Evolutionary conservation across 306 rosid species (phyloP).

Genomic region (Morella rubra): DNA sequence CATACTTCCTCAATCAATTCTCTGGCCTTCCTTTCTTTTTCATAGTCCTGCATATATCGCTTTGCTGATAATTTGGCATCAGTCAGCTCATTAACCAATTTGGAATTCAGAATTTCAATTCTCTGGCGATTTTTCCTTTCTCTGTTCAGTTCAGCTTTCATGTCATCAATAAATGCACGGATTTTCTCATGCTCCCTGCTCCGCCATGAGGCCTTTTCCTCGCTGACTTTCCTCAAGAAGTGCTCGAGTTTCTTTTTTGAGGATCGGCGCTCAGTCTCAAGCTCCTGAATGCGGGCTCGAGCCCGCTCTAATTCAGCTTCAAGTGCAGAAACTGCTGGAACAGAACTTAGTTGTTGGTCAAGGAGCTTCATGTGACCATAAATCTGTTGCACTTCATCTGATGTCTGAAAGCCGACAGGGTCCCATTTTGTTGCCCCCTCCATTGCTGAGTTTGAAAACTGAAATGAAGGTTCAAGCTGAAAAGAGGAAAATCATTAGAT

Average conservation of each 20-base stretch:
- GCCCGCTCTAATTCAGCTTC: slow-evolving; percentile 85
- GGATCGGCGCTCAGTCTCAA: slow-evolving; percentile 71
- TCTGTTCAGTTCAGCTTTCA: slow-evolving; percentile 63
- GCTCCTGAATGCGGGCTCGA: slow-evolving; percentile 65
- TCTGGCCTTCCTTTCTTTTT: slow-evolving; percentile 73
- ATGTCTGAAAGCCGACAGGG: slow-evolving; percentile 58
- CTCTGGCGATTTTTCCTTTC: slow-evolving; percentile 82
- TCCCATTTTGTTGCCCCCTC: slow-evolving; percentile 96
- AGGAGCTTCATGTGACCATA: slow-evolving; percentile 61
- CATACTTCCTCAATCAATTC: slow-evolving; percentile 84
- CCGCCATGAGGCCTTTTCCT: slow-evolving; percentile 77
- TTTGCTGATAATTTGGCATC: slow-evolving; percentile 75
- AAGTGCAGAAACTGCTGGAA: slow-evolving; percentile 66
- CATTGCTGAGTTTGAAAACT: slow-evolving; percentile 65
- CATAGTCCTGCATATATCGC: slow-evolving; percentile 72
- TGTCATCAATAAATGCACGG: slow-evolving; percentile 69
- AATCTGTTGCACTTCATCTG: slow-evolving; percentile 57
- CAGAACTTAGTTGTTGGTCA: slow-evolving; percentile 65
- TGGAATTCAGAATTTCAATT: slow-evolving; percentile 77
- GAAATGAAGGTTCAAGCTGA: slow-evolving; percentile 57
- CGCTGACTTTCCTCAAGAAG: slow-evolving; percentile 71
- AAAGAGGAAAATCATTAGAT: not conserved
- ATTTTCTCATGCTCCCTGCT: slow-evolving; percentile 94
- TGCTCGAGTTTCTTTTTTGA: slow-evolving; percentile 84
- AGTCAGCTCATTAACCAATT: slow-evolving; percentile 80